A percentile compares a stretch with the other conserved stretches of the same genome.
Evolutionary conservation across 108 stramenopile species (phyloP).

Genomic region (Nannochloropsis gaditana): DNA sequence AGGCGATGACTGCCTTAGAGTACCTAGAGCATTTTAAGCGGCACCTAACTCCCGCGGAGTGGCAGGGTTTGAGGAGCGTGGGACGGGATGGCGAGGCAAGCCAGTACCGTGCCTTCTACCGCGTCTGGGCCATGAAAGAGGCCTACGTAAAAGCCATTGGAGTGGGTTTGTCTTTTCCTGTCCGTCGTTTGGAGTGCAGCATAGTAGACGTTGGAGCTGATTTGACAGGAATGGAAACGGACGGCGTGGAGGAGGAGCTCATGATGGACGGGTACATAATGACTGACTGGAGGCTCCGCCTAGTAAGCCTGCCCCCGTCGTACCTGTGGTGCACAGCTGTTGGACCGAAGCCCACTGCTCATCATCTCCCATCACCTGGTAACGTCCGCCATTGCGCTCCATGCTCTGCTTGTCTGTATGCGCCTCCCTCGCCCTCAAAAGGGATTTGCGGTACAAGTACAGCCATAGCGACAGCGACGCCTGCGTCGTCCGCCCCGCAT

Average conservation of each 20-base stretch:
- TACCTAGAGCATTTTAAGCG: not conserved
- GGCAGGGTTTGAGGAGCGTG: not conserved
- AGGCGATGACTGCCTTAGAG: not conserved
- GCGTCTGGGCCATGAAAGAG: conserved; percentile 49
- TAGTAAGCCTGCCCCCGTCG: not conserved
- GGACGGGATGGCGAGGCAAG: conserved; percentile 19
- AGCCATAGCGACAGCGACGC: not conserved
- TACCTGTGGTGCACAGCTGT: conserved; percentile 16
- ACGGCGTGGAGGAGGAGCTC: not conserved
- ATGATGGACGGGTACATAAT: conserved; percentile 11
- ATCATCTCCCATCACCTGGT: not conserved
- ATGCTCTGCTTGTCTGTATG: too few relatives aligned
- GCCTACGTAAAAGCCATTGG: conserved; percentile 52
- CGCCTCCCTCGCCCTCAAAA: too few relatives aligned
- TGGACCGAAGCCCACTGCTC: not conserved
- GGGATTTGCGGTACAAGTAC: not conserved
- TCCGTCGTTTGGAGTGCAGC: conserved; percentile 37
- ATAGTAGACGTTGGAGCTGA: not conserved
- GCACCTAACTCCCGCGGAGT: not conserved
- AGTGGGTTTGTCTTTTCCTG: conserved; percentile 38
- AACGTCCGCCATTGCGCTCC: too few relatives aligned
- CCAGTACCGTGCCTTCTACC: conserved; percentile 31
- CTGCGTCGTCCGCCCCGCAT: not conserved
- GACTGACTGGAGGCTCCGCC: not conserved
- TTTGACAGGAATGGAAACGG: not conserved